Base-by-base conservation (phyloP, 2,329 filamentous ascomycete species). In the Phaeosphaeriaceae sp. region DNA sequence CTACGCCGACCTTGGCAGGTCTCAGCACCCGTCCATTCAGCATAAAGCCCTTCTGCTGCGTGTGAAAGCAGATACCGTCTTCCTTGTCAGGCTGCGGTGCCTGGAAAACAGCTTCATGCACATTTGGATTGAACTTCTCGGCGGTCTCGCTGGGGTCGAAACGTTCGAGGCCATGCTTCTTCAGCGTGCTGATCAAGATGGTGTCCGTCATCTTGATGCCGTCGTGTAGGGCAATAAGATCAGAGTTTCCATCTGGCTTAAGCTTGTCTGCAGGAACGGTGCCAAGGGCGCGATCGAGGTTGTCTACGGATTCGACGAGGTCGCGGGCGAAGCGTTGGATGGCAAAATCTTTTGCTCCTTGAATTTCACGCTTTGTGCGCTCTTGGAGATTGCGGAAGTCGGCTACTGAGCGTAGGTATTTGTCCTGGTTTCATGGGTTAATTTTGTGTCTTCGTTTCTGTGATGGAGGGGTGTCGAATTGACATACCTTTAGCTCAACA, bases 381-480 rank as follows among this genome's bases (percentile, higher is more conserved):
- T 97, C 91, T 80, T 97, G 93, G 42, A 99, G 89, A 79, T 97
- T 99, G 73, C 91, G 91, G 84, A 95, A 97, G 68, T 99, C 94
- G 77, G 94, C 94, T 58, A 97, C 87, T 46, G 89, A 89, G 73
- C 94, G 93, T 57, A 97, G 84, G 77, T 92, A 95, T 80, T 92
- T 94, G 78, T 97, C 94, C 94, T 97, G 7, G 5, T 7, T 23
- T 16, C n/a, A n/a, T n/a, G n/a, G 33, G 34, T 43, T 42, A 45
- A 35, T 5, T 39, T 29, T 8, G 4, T 29, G 18, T 26, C 23
- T 26, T 26, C 2, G 32, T 18, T n/a, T 21, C 16, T 13, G 5
- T 6, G 35, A 7, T 20, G 35, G 16, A 17, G 20, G 2, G 20
- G 16, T 13, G 15, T 12, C 12, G 17, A 6, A 20, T 23, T 42